phyloP scores from a whole-genome alignment of 768 basidiomycete species.

The Leucosporidium yakuticum region DNA sequence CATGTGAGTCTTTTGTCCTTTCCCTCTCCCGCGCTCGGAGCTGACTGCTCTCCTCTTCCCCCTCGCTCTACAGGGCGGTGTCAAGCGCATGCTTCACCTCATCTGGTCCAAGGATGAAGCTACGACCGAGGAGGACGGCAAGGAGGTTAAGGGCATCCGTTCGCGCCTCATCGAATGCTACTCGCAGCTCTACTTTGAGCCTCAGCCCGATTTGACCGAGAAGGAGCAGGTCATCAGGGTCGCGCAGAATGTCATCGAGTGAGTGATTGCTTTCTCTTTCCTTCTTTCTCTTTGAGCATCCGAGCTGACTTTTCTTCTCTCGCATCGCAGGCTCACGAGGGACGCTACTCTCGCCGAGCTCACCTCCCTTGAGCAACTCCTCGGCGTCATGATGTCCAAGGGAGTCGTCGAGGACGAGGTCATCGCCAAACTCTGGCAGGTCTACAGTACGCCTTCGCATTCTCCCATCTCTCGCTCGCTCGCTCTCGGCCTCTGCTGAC shows the following conservation, averaged over 20 bases:
- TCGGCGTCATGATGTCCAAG: slow-evolving; percentile 93
- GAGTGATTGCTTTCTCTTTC: slow-evolving; percentile 35
- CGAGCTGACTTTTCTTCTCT: slow-evolving; percentile 1
- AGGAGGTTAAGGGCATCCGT: slow-evolving; percentile 80
- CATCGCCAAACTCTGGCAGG: slow-evolving; percentile 86
- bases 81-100: slow-evolving; percentile 93
- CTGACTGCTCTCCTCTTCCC: not conserved
- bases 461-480: not conserved
- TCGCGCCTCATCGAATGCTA: slow-evolving; percentile 85
- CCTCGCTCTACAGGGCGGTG: slow-evolving; percentile 56
- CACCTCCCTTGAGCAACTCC: slow-evolving; percentile 91
- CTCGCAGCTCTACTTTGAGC: slow-evolving; percentile 78
- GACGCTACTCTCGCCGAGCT: slow-evolving; percentile 88
- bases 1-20: slow-evolving; percentile 50
- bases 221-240: slow-evolving; percentile 87
- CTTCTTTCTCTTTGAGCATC: not conserved
- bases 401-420: slow-evolving; percentile 75
- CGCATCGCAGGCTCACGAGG: slow-evolving; percentile 65
- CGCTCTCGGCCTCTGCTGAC: not conserved
- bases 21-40: not conserved
- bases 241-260: slow-evolving; percentile 97
- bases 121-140: slow-evolving; percentile 58
- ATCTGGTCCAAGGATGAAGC: slow-evolving; percentile 95
- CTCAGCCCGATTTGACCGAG: slow-evolving; percentile 57
- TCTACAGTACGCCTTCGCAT: slow-evolving; percentile 64